Evolutionary conservation across 805 yeast genomes (phyloP).

Genomic region (Priceomyces haplophilus): DNA sequence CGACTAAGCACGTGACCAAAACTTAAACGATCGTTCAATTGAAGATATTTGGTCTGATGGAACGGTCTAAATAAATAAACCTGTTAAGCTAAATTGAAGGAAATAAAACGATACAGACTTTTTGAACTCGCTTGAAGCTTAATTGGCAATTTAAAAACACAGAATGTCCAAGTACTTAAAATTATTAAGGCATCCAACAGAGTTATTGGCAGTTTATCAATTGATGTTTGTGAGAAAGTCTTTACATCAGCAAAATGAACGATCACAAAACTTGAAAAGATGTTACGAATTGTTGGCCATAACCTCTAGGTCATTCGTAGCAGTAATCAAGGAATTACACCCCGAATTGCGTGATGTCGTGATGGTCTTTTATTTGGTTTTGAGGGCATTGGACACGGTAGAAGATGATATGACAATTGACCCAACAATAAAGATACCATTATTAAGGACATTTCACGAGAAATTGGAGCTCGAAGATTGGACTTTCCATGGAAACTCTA

Average conservation of each 20-base stretch:
- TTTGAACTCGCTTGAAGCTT: too few species aligned
- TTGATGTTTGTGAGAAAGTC: constrained; percentile 52
- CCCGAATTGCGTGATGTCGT: constrained; percentile 83
- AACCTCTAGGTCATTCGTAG: constrained; percentile 91
- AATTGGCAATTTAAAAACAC: neutral
- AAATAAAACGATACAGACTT: too few species aligned
- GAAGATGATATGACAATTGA: constrained; percentile 94
- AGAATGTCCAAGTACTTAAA: constrained; percentile 60
- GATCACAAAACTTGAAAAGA: constrained; percentile 36
- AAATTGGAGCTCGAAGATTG: constrained; percentile 67
- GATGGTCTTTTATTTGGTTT: constrained; percentile 78
- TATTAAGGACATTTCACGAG: constrained; percentile 64
- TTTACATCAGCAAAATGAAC: constrained; percentile 45
- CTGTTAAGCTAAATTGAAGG: too few species aligned
- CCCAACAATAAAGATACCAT: constrained; percentile 66
- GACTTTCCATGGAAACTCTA: constrained; percentile 75
- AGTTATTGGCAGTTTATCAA: constrained; percentile 65
- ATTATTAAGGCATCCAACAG: constrained; percentile 66
- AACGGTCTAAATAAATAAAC: too few species aligned
- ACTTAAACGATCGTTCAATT: too few species aligned
- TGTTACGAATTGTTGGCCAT: constrained; percentile 65
- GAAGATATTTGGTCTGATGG: too few species aligned
- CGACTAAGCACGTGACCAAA: too few species aligned
- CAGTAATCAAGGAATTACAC: constrained; percentile 85
- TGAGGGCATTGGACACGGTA: constrained; percentile 90